Conservation (phyloP, 1,284 basidiomycete genomes). For the Thecaphora frezii region DNA sequence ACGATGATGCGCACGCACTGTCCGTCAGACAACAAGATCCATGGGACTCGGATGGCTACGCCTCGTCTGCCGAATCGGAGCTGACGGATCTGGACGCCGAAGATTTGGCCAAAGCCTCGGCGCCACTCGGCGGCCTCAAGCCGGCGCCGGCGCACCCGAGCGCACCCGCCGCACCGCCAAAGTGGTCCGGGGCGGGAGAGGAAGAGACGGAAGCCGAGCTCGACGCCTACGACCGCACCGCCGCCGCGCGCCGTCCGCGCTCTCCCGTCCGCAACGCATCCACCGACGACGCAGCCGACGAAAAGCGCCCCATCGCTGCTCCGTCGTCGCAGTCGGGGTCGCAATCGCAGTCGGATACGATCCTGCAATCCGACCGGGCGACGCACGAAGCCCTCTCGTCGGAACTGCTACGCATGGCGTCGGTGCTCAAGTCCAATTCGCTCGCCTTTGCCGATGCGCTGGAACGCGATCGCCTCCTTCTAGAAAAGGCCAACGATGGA, state of each 20-base stretch:
- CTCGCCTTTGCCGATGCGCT: conserved; percentile 51
- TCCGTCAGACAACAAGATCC: conserved; percentile 3
- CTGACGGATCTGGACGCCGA: conserved; percentile 20
- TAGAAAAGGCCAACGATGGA: conserved; percentile 46
- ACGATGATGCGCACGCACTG: neutral
- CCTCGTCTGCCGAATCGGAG: conserved; percentile 19
- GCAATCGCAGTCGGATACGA: conserved; percentile 8
- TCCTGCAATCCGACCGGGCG: conserved; percentile 42
- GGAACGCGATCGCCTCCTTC: conserved; percentile 52
- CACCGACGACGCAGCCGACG: neutral
- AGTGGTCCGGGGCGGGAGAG: too few species aligned
- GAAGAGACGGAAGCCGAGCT: conserved; percentile 5
- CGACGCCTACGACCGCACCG: conserved; percentile 16
- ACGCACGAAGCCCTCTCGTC: conserved; percentile 53
- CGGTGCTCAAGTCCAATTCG: conserved; percentile 49
- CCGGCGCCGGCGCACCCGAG: neutral
- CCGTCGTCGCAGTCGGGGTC: too few species aligned
- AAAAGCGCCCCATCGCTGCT: neutral
- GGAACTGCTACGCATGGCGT: conserved; percentile 57
- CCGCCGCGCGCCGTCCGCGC: neutral
- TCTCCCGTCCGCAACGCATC: neutral
- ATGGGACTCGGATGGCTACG: too few species aligned
- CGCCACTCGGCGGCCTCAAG: conserved; percentile 8
- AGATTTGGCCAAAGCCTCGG: conserved; percentile 8
- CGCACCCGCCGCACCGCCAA: neutral